Base-by-base conservation (phyloP, 1,284 basidiomycete species). In the Mycena citricolor region DNA sequence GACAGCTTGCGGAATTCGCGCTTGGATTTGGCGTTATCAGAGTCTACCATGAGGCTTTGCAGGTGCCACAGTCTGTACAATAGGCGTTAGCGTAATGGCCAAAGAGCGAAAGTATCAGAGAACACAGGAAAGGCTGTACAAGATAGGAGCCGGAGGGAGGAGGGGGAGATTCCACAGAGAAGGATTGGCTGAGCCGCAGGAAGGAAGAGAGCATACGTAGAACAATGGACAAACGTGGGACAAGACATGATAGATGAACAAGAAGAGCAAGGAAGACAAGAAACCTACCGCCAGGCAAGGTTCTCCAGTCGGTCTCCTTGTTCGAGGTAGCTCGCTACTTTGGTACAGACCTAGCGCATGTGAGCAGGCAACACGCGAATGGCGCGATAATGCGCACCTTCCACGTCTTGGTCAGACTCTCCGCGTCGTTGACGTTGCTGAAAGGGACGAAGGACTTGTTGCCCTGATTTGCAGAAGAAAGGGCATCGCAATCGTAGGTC, bases 361-460 rank as follows among this genome's bases (percentile, higher is more conserved):
- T 32, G 39, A 38, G 31, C 32, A 23, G 28, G 37, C 33, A 39
- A 37, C 49, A 5, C 38, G 34, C 19, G 17, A 42, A 44, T 26
- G 33, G 43, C 44, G 22, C 23, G 29, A 29, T 39, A 36, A 10
- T 5, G 39, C 65, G 39, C 2, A 85, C 87, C 77, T 90, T 90
- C 88, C 87, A 90, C 56, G 88, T 90, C 73, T 82, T 86, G 42
- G 87, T 87, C 62, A 90, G 71, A 49, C 86, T 77, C 62, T 90
- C 88, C 46, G 77, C 73, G 70, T 90, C 87, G 69, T 76, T 71
- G 65, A 90, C 78, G 68, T 90, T 88, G 64, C 83, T 86, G 70
- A 90, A 90, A 51, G 87, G 85, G 64, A 90, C 86, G 66, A 90
- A 90, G 63, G 87, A 89, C 73, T 89, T 90, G 77, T 90, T 90